Conservation (phyloP, 73 alveolate species). For the Paramecium caudatum region DNA sequence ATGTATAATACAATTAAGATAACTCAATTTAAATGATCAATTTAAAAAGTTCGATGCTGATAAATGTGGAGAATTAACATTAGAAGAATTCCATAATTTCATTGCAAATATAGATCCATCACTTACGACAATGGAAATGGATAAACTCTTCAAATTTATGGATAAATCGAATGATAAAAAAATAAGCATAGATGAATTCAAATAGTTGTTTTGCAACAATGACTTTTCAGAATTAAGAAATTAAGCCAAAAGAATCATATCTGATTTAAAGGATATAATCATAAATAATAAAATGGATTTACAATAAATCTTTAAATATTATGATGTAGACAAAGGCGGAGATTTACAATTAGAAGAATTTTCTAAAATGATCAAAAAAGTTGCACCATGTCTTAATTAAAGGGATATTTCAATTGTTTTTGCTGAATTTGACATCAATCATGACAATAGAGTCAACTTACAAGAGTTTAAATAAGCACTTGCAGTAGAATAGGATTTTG, state of each 20-base stretch:
- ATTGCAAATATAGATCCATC: conserved; percentile 54
- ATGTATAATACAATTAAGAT: conserved; percentile 48
- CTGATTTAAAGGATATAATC: conserved; percentile 60
- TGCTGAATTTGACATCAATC: conserved; percentile 28
- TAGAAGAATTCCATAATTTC: conserved; percentile 47
- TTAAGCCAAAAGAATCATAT: conserved; percentile 51
- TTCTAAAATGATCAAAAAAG: background rate
- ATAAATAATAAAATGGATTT: conserved; percentile 43
- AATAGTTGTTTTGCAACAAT: conserved; percentile 38
- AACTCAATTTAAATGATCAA: conserved; percentile 12
- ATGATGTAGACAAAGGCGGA: conserved; percentile 38
- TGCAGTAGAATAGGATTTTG: too few relatives aligned
- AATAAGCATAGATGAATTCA: conserved; percentile 58
- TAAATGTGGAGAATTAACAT: background rate
- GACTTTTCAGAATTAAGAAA: conserved; percentile 68
- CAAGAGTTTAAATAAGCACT: conserved; percentile 4
- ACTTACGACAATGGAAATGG: conserved; percentile 36
- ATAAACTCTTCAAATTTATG: background rate
- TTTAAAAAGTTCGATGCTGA: conserved; percentile 46
- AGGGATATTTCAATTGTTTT: background rate
- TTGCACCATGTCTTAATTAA: background rate
- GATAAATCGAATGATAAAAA: conserved; percentile 18
- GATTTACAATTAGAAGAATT: conserved; percentile 28
- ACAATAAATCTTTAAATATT: background rate
- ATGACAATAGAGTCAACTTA: background rate